Evolutionary conservation across 2,329 filamentous ascomycete species (phyloP).

Genomic region (Venturia aucupariae): DNA sequence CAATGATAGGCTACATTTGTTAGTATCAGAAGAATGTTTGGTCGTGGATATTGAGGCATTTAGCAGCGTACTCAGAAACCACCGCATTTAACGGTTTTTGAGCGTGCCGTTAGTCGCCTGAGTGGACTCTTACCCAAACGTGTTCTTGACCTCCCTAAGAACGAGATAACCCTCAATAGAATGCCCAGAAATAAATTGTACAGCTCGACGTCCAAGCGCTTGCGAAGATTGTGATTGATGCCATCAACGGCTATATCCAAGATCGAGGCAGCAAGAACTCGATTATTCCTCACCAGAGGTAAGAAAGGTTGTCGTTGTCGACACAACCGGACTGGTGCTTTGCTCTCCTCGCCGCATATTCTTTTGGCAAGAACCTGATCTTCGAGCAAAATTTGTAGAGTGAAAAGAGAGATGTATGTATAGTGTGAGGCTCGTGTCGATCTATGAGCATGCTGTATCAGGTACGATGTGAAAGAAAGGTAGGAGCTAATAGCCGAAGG

Average conservation of each 20-base stretch:
- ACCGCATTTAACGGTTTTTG: neutral
- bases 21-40: neutral
- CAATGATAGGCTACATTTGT: conserved; percentile 61
- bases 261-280: conserved; percentile 64
- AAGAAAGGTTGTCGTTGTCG: conserved; percentile 82
- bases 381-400: conserved; percentile 77
- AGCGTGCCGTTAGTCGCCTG: neutral
- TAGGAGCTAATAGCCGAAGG: conserved; percentile 73
- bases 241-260: conserved; percentile 84
- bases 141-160: conserved; percentile 72
- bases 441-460: conserved; percentile 86
- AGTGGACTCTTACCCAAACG: conserved; percentile 45
- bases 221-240: conserved; percentile 86
- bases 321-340: conserved; percentile 69
- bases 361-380: conserved; percentile 74
- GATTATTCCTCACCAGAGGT: conserved; percentile 62
- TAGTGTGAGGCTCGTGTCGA: conserved; percentile 72
- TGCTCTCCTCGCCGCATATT: conserved; percentile 71
- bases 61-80: neutral
- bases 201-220: conserved; percentile 72
- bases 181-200: conserved; percentile 79
- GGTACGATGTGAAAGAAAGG: conserved; percentile 82
- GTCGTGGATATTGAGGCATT: neutral
- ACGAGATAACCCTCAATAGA: conserved; percentile 71
- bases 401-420: conserved; percentile 74